Evolutionary conservation across 352 stramenopile genomes (phyloP).

Genomic region (Pythium oligandrum): DNA sequence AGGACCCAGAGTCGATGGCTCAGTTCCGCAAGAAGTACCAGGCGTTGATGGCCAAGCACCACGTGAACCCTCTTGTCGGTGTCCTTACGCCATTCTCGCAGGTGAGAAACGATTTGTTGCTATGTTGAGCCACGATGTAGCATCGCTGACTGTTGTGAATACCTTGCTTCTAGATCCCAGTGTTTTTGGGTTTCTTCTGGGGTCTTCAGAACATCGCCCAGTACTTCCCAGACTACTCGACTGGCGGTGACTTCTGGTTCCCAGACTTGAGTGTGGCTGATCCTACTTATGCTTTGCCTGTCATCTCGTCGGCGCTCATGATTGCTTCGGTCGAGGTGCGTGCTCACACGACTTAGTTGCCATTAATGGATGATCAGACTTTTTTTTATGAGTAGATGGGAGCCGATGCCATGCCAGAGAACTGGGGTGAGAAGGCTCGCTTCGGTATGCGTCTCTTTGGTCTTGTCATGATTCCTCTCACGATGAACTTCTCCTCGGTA

Average conservation of each 20-base stretch:
- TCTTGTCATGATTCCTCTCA: constrained; percentile 66
- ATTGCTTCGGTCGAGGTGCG: constrained; percentile 59
- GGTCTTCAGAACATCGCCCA: constrained; percentile 72
- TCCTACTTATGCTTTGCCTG: constrained; percentile 64
- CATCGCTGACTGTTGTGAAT: too few relatives aligned
- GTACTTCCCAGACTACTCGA: constrained; percentile 74
- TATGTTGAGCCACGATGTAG: too few relatives aligned
- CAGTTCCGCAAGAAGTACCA: constrained; percentile 74
- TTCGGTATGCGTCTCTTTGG: constrained; percentile 76
- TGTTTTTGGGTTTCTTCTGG: constrained; percentile 87
- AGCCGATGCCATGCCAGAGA: constrained; percentile 48
- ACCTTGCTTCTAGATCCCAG: constrained; percentile 27
- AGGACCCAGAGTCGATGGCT: constrained; percentile 41
- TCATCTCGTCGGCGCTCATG: constrained; percentile 79
- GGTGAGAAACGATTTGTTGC: constrained; percentile 1
- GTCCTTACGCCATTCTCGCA: constrained; percentile 63
- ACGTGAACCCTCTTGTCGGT: constrained; percentile 71
- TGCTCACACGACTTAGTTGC: not conserved
- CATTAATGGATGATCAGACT: not conserved
- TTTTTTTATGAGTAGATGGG: constrained; percentile 27
- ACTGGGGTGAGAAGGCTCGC: constrained; percentile 71
- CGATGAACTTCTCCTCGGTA: constrained; percentile 83
- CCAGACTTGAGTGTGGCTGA: constrained; percentile 71
- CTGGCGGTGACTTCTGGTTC: constrained; percentile 81
- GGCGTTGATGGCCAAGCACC: constrained; percentile 79